Base-by-base conservation (phyloP, 192 early-diverging fungal species). In the Kickxella alabastrina region DNA sequence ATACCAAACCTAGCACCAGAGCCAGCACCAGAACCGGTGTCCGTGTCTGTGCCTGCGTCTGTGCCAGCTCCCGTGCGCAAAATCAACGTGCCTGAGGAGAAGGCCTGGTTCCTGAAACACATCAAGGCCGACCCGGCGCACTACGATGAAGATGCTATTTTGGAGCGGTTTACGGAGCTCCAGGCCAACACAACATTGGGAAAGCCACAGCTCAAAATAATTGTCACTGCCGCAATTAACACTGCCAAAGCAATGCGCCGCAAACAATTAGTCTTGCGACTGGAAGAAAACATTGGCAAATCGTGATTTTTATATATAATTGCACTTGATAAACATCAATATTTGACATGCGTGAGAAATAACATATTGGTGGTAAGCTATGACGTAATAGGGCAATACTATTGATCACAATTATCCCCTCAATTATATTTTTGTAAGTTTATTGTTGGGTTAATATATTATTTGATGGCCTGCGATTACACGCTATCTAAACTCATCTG, bases 41-140 rank as follows among this genome's bases (percentile, higher is more conserved):
- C 24, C 3, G 23, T 36, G 6, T 7, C 43, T n/a, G 22, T 25
- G 15, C 4, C 47, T 13, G 18, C 31, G 31, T 34, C 47, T 13
- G 17, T 27, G 2, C 25, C 22, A 10, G 28, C 27, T 13, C n/a
- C 37, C 12, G 43, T 28, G 24, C 52, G 40, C 51, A 57, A 54
- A 14, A 56, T 77, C 21, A 71, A 59, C 35, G 68, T 71, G 17
- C 51, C 74, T 36, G 62, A 65, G 29, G 67, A 70, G 36, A 65
- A 65, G 13, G 55, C 55, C 4, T 70, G 66, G 68, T 66, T 77
- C 52, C 42, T 71, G 43, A 65, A 65, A 43, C 68, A 43, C 27
- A 71, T 77, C 56, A 77, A 77, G 39, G 74, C 74, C 1, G 74
- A 77, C 39, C 66, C 62, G 21, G 66, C 63, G 18, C 66, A 62